Conservation (phyloP, 257 asterid genomes). For the Nicotiana undulata region DNA sequence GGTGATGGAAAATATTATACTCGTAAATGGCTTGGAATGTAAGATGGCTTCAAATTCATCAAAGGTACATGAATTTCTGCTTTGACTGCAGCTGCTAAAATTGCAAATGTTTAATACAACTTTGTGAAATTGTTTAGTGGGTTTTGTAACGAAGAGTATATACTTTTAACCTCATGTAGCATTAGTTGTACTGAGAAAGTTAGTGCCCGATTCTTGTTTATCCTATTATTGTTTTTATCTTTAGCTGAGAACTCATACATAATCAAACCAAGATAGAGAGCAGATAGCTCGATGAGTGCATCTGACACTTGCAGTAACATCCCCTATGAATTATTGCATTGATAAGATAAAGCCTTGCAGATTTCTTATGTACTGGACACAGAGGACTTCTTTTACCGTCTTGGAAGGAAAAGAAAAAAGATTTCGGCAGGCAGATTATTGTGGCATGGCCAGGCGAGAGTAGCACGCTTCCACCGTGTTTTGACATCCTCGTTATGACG, state of each 20-base stretch:
- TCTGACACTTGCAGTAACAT: too few relatives aligned
- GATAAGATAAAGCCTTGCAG: slow-evolving; percentile 7
- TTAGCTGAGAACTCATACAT: too few relatives aligned
- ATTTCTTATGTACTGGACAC: slow-evolving; percentile 25
- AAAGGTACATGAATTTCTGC: slow-evolving; percentile 8
- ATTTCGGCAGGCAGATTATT: neutral
- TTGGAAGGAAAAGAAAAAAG: slow-evolving; percentile 13
- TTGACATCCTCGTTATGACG: slow-evolving; percentile 9
- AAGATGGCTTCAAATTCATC: slow-evolving; percentile 23
- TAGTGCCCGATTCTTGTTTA: neutral
- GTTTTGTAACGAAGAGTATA: neutral
- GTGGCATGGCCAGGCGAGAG: slow-evolving; percentile 4
- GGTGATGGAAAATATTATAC: slow-evolving; percentile 17
- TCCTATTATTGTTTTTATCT: too few relatives aligned
- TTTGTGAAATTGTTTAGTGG: neutral
- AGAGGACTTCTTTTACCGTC: slow-evolving; percentile 21
- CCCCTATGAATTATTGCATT: neutral
- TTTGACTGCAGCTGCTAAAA: neutral
- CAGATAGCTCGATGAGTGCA: too few relatives aligned
- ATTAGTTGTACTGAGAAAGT: neutral
- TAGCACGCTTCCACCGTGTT: slow-evolving; percentile 13
- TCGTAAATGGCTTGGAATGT: slow-evolving; percentile 24
- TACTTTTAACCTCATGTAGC: neutral
- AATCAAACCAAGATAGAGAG: too few relatives aligned
- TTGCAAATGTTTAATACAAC: neutral